Base-by-base conservation (phyloP, 441 rosid species). In the Erodium moschatum region DNA sequence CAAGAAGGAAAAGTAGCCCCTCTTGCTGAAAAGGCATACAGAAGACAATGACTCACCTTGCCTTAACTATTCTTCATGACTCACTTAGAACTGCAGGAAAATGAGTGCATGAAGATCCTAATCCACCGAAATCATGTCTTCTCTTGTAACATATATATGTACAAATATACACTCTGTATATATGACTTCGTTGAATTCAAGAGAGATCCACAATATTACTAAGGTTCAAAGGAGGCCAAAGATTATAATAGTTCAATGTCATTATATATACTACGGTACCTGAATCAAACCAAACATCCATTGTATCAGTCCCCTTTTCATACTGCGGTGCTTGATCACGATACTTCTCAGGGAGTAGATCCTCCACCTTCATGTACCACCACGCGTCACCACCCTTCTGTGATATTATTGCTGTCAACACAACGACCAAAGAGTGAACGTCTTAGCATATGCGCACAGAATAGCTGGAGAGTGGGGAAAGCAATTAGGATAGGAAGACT, bases 221-320 rank as follows among this genome's bases (percentile, higher is more conserved):
- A 19, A 66, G 31, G n/a, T 40, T 42, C 6, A 21, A 19, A 24
- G 52, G 52, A 13, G 12, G 29, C 29, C 31, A 21, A 42, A 10
- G 6, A 42, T 12, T 19, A 38, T 9, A 20, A 31, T 15, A 38
- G 61, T 52, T 71, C 21, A 9, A 66, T 4, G 12, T 16, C 66
- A 60, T n/a, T 64, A 58, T 20, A 18, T 13, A 0, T 31, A 44
- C 10, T 48, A 11, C 16, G 24, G 44, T 77, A 94, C 99, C 97
- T 67, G 99, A 94, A 86, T 91, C 99, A 81, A 94, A 94, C 97
- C 96, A 94, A 74, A 94, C 99, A 79, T 94, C 99, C 99, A 94
- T 94, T 31, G 99, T 94, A 81, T 94, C 99, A 33, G 89, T 87
- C 71, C 99, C 97, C 75, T 89, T 94, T 74, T 86, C 96, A 79